These are phyloP conservation scores for Penicillium psychrosexuale DNA, from an alignment of 2,329 filamentous ascomycete genomes.

Conservation along the genomic window DNA sequence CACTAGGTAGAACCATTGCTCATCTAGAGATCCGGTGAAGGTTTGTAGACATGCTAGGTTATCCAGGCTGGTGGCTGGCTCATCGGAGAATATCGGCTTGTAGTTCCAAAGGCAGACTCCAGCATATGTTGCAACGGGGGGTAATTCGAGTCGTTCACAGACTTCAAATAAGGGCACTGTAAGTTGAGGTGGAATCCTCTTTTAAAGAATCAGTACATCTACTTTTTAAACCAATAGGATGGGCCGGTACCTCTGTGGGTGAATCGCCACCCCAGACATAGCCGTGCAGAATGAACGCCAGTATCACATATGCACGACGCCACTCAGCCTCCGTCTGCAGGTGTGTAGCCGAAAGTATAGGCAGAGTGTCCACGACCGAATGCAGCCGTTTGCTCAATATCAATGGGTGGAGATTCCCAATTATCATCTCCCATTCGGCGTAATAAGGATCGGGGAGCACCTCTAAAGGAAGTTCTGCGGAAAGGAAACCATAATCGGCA, in stretches of 20 bases:
- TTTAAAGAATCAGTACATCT: constrained; percentile 4
- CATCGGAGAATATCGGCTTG: constrained; percentile 81
- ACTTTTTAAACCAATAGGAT: neutral
- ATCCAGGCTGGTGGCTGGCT: constrained; percentile 76
- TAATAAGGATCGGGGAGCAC: constrained; percentile 87
- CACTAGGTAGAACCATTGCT: constrained; percentile 98
- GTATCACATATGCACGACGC: constrained; percentile 77
- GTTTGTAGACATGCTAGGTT: constrained; percentile 86
- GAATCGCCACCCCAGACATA: constrained; percentile 85
- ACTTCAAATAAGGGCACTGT: constrained; percentile 78
- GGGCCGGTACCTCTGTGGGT: constrained; percentile 61
- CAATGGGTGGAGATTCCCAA: constrained; percentile 79
- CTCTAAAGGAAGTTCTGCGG: constrained; percentile 73
- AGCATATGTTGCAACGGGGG: constrained; percentile 90
- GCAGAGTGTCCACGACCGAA: constrained; percentile 73
- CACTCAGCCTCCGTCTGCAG: constrained; percentile 85
- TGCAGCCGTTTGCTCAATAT: constrained; percentile 82
- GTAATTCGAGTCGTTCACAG: constrained; percentile 75
- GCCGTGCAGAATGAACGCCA: constrained; percentile 76
- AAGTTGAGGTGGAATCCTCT: constrained; percentile 72
- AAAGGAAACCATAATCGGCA: constrained; percentile 75
- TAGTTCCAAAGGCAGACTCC: constrained; percentile 95
- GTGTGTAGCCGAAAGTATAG: constrained; percentile 76
- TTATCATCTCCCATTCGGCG: constrained; percentile 86
- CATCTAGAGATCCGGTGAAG: constrained; percentile 90